A percentile compares a stretch with the other conserved stretches of the same genome.
Conservation (phyloP, 75 land plant species). For the Picea glauca region DNA sequence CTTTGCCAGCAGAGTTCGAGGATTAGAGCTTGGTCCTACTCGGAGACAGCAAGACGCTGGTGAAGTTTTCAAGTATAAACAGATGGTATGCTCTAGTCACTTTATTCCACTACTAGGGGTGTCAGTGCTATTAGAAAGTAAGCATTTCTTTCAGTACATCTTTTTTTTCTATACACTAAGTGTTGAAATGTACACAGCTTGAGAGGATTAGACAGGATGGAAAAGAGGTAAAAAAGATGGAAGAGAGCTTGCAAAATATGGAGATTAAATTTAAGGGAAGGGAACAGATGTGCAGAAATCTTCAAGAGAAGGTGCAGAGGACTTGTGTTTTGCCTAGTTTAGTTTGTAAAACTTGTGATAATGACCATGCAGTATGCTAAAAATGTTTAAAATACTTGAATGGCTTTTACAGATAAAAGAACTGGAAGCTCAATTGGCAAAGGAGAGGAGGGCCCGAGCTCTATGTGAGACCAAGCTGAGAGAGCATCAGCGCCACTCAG, state of each 20-base stretch:
- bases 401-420: constrained; percentile 53
- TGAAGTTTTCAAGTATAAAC: constrained; percentile 54
- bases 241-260: constrained; percentile 61
- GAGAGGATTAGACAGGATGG: constrained; percentile 81
- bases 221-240: constrained; percentile 59
- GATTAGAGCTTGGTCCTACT: constrained; percentile 55
- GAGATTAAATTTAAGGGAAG: constrained; percentile 51
- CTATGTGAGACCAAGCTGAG: constrained; percentile 39
- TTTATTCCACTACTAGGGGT: neutral
- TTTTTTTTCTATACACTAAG: neutral
- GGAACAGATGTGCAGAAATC: constrained; percentile 43
- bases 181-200: constrained; percentile 32
- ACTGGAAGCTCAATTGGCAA: constrained; percentile 58
- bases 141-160: neutral
- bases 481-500: constrained; percentile 20
- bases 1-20: constrained; percentile 59
- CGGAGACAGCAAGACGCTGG: constrained; percentile 40
- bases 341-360: neutral
- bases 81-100: constrained; percentile 34
- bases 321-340: neutral
- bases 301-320: constrained; percentile 50
- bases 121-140: neutral
- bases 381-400: neutral
- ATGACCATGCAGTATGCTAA: neutral
- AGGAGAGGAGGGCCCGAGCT: constrained; percentile 57